Conservation (phyloP, 2,329 filamentous ascomycete genomes). For the Exophiala spinifera region DNA sequence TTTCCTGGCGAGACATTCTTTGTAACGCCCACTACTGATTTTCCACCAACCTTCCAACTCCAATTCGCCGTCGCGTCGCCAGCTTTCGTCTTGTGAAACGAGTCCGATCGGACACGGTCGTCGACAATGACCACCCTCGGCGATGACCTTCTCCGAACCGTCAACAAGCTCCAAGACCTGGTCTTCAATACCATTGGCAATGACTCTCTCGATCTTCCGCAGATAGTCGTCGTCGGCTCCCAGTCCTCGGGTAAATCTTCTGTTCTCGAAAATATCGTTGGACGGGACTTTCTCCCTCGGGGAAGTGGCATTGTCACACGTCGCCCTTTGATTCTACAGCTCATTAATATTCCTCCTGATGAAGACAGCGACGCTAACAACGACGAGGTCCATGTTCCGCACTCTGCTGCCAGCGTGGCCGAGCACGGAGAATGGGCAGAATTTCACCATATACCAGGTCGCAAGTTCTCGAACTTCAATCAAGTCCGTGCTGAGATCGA, state of each 20-base stretch:
- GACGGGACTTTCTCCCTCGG: conserved; percentile 91
- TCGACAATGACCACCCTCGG: conserved; percentile 81
- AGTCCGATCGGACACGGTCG: conserved; percentile 14
- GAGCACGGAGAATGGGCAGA: conserved; percentile 79
- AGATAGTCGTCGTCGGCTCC: conserved; percentile 98
- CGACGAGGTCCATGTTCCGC: conserved; percentile 66
- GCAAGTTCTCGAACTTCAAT: conserved; percentile 84
- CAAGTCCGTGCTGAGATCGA: conserved; percentile 97
- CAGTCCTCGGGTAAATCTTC: conserved; percentile 98
- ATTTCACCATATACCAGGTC: conserved; percentile 90
- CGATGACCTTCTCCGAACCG: conserved; percentile 89
- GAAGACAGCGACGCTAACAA: conserved; percentile 57
- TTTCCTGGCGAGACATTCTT: not conserved
- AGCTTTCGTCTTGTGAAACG: conserved; percentile 15
- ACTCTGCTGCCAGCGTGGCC: conserved; percentile 71
- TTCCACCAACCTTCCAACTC: not conserved
- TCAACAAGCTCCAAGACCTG: conserved; percentile 97
- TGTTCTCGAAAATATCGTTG: conserved; percentile 97
- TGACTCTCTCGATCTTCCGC: conserved; percentile 93
- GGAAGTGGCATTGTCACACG: conserved; percentile 96
- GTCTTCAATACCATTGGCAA: conserved; percentile 99
- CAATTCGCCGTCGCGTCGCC: conserved; percentile 6
- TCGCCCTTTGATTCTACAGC: conserved; percentile 89
- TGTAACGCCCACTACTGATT: not conserved
- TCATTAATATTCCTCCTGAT: conserved; percentile 83